phyloP scores from a whole-genome alignment of 1,139 yeast genomes.

The Saccharomyces pastorianus region DNA sequence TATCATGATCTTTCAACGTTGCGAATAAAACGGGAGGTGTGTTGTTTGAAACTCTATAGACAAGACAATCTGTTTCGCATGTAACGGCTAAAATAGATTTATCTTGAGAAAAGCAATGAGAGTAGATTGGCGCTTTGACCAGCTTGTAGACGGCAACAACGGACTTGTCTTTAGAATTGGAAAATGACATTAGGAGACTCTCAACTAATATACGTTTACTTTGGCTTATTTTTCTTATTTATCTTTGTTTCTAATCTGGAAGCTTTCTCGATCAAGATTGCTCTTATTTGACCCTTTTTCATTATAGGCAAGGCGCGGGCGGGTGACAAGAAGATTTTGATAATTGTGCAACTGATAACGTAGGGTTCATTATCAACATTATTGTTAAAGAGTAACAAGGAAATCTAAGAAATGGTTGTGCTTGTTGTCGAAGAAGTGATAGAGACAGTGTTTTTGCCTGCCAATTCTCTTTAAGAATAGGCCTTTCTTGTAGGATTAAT shows the following conservation, averaged over 20 bases:
- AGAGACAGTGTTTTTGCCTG: background rate
- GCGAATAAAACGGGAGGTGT: conserved; percentile 41
- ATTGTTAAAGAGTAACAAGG: background rate
- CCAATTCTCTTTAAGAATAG: background rate
- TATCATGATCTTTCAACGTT: conserved; percentile 76
- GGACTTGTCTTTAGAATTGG: conserved; percentile 15
- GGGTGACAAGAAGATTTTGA: background rate
- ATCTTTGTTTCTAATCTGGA: background rate
- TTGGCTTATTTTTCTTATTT: background rate
- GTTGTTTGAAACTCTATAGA: conserved; percentile 50
- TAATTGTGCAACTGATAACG: background rate
- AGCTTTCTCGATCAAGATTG: background rate
- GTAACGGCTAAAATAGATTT: conserved; percentile 68
- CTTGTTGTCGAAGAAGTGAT: background rate
- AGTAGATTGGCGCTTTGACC: conserved; percentile 81
- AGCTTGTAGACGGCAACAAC: conserved; percentile 43
- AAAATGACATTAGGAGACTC: conserved; percentile 32
- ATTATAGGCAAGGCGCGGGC: background rate
- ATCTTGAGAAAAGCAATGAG: conserved; percentile 79
- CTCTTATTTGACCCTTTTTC: background rate
- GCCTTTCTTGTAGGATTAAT: background rate
- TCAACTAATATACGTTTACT: conserved; percentile 21
- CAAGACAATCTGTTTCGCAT: conserved; percentile 65
- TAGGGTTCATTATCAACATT: background rate
- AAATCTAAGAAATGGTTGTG: background rate